Conservation (phyloP, 179 eudicot species). For the Spergularia azorica region DNA sequence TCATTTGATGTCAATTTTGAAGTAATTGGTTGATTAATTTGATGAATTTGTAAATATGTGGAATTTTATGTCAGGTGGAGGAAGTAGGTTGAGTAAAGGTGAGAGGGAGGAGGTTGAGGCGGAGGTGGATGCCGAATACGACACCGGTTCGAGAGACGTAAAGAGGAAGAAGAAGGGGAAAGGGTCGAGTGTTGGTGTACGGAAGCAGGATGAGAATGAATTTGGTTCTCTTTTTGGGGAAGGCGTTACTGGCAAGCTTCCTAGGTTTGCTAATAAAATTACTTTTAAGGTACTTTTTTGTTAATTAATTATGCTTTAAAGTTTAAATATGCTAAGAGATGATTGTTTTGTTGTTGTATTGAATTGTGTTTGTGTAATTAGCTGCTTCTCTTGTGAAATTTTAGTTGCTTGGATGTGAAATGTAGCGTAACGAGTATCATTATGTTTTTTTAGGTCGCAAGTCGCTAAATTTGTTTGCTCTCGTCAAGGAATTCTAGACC, state of each 20-base stretch:
- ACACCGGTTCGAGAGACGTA: constrained; percentile 33
- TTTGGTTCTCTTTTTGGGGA: constrained; percentile 86
- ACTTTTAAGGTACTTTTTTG: constrained; percentile 63
- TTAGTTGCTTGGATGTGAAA: no score
- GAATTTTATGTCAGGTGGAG: constrained; percentile 55
- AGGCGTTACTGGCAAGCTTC: constrained; percentile 78
- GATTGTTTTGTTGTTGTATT: background rate
- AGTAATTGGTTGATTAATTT: constrained; percentile 11
- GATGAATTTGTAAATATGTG: constrained; percentile 8
- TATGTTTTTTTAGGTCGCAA: no score
- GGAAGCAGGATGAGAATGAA: constrained; percentile 56
- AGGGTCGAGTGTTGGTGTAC: constrained; percentile 12
- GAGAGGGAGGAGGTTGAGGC: constrained; percentile 65
- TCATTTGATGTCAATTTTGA: background rate
- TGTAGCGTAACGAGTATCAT: no score
- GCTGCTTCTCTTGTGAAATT: no score
- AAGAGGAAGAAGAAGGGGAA: constrained; percentile 26
- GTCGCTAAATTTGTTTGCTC: no score
- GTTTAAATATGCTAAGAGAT: background rate
- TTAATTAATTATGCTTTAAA: background rate
- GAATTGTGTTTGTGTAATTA: no score
- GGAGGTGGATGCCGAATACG: constrained; percentile 65
- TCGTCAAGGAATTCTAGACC: no score
- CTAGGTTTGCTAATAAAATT: constrained; percentile 84
- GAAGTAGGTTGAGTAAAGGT: constrained; percentile 56